phyloP scores from a whole-genome alignment of 441 rosid genomes.

The Croton setiger region DNA sequence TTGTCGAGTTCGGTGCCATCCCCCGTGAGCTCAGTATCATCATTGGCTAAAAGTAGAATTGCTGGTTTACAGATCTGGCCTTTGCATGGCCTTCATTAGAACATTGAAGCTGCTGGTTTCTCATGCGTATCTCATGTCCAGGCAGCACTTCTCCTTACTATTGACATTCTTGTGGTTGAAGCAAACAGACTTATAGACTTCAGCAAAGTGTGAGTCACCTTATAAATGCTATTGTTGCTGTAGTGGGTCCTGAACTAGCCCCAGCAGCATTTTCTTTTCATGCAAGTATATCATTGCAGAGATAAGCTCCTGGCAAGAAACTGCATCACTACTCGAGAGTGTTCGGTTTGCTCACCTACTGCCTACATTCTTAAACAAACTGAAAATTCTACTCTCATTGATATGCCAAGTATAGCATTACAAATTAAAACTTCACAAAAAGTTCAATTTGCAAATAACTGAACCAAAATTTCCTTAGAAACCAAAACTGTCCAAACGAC shows the following conservation, averaged over 20 bases:
- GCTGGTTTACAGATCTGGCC: constrained; percentile 89
- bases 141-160: constrained; percentile 94
- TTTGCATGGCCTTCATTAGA: constrained; percentile 96
- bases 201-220: constrained; percentile 96
- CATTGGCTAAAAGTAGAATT: constrained; percentile 76
- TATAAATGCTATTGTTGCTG: constrained; percentile 97
- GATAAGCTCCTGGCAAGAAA: constrained; percentile 91
- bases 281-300: constrained; percentile 98
- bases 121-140: constrained; percentile 94
- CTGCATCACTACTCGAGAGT: constrained; percentile 91
- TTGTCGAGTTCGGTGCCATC: constrained; percentile 91
- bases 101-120: constrained; percentile 97
- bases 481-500: not conserved
- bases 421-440: not conserved
- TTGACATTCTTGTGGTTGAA: constrained; percentile 91
- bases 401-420: not conserved
- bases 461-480: not conserved
- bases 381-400: not conserved
- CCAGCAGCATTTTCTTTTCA: constrained; percentile 99
- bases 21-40: constrained; percentile 82
- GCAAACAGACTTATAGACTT: constrained; percentile 92
- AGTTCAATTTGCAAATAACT: not conserved
- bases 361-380: not conserved
- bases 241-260: constrained; percentile 98
- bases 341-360: no score